These are phyloP conservation scores for Gossypium stocksii DNA, from an alignment of 345 rosid genomes.

Conservation along the genomic window DNA sequence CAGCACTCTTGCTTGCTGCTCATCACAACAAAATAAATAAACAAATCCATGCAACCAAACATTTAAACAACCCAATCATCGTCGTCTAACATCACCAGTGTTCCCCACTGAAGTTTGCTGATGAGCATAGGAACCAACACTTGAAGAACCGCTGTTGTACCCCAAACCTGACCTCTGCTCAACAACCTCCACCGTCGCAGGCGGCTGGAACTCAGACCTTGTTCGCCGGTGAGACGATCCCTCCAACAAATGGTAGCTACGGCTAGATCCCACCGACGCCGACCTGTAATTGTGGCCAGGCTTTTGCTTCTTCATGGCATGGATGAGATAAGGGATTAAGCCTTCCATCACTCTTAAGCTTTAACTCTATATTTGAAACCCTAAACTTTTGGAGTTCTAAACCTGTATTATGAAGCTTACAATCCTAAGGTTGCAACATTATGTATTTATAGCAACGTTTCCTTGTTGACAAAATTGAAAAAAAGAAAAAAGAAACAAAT, in stretches of 20 bases:
- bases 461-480: too few relatives aligned
- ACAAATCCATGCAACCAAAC: not conserved
- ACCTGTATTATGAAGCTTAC: too few relatives aligned
- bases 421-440: too few relatives aligned
- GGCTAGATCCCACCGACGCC: slow-evolving; percentile 42
- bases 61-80: not conserved
- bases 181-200: slow-evolving; percentile 21
- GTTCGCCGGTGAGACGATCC: slow-evolving; percentile 53
- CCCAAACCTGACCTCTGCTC: slow-evolving; percentile 27
- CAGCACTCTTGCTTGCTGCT: not conserved
- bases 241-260: slow-evolving; percentile 53
- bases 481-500: too few relatives aligned
- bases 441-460: too few relatives aligned
- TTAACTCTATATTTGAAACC: not conserved
- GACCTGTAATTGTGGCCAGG: slow-evolving; percentile 26
- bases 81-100: not conserved
- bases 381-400: too few relatives aligned
- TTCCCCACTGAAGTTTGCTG: slow-evolving; percentile 2
- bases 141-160: slow-evolving; percentile 9
- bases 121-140: not conserved
- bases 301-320: slow-evolving; percentile 39
- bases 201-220: slow-evolving; percentile 45
- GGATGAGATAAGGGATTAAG: slow-evolving; percentile 57
- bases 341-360: slow-evolving; percentile 53
- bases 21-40: not conserved